Evolutionary conservation across 2,329 filamentous ascomycete species (phyloP).

Genomic region (Cordyceps fumosorosea): DNA sequence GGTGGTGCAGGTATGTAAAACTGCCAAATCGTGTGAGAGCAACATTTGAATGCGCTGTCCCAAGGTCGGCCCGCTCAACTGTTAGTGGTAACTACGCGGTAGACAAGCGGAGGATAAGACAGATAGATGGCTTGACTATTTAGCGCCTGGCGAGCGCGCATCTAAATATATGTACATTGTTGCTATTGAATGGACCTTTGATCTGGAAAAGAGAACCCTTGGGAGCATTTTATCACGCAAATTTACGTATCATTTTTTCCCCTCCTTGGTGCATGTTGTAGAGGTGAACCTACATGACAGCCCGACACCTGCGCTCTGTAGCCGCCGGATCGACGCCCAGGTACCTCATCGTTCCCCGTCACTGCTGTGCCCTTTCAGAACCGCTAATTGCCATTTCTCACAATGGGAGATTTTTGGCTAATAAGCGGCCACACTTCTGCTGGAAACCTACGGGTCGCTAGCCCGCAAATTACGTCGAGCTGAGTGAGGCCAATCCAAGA

Average conservation of each 20-base stretch:
- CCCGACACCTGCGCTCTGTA: not conserved
- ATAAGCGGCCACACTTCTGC: slow-evolving; percentile 35
- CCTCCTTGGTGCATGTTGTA: too few species aligned
- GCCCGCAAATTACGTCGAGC: slow-evolving; percentile 29
- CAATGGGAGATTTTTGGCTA: slow-evolving; percentile 31
- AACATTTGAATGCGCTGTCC: not conserved
- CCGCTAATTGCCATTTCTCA: not conserved
- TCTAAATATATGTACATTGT: not conserved
- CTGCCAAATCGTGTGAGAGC: not conserved
- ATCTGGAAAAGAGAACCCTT: not conserved
- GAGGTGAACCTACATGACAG: not conserved
- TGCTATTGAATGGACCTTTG: not conserved
- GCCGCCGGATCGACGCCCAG: not conserved
- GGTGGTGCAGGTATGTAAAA: not conserved
- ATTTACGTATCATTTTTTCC: not conserved
- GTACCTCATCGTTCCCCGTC: not conserved
- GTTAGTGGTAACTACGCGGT: not conserved
- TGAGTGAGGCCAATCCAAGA: slow-evolving; percentile 17
- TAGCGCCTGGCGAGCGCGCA: not conserved
- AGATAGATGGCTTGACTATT: not conserved
- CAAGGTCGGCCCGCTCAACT: slow-evolving; percentile 1
- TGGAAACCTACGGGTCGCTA: slow-evolving; percentile 40
- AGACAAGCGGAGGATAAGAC: not conserved
- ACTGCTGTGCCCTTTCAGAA: not conserved
- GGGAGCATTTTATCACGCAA: not conserved